phyloP scores from a whole-genome alignment of 1,284 basidiomycete genomes.

The Schizophyllum amplum region DNA sequence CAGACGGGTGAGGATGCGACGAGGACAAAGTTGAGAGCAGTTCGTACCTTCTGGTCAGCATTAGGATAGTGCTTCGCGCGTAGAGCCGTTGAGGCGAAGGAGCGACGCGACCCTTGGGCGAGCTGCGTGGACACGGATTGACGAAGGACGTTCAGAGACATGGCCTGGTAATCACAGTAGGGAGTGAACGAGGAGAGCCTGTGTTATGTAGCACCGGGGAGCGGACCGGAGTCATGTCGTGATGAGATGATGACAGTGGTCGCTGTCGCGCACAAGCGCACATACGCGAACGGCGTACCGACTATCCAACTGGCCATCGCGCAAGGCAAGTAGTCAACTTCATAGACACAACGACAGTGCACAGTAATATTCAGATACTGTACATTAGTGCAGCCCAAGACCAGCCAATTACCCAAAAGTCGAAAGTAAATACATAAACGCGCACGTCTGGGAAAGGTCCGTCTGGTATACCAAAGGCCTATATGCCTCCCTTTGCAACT shows the following conservation, averaged over 20 bases:
- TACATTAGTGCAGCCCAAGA: too few species aligned
- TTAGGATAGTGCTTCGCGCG: not conserved
- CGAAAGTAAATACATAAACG: too few species aligned
- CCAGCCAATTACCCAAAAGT: too few species aligned
- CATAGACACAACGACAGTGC: too few species aligned
- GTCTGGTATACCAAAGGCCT: not conserved
- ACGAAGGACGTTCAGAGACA: not conserved
- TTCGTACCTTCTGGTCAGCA: not conserved
- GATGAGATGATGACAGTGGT: too few species aligned
- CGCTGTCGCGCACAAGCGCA: too few species aligned
- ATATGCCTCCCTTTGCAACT: not conserved
- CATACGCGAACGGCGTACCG: too few species aligned
- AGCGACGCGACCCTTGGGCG: not conserved
- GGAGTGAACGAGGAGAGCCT: not conserved
- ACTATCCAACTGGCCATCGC: not conserved
- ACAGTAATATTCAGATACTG: too few species aligned
- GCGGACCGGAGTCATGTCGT: not conserved
- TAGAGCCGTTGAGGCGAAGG: not conserved
- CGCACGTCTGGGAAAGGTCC: too few species aligned
- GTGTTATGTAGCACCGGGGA: not conserved
- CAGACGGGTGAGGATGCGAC: conserved; percentile 2
- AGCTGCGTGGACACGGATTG: not conserved
- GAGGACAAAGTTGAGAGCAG: not conserved
- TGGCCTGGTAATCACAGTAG: too few species aligned
- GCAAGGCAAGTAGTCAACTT: too few species aligned